These are phyloP conservation scores for Diaporthe sp. DNA, from an alignment of 2,329 filamentous ascomycete genomes.

Conservation along the genomic window DNA sequence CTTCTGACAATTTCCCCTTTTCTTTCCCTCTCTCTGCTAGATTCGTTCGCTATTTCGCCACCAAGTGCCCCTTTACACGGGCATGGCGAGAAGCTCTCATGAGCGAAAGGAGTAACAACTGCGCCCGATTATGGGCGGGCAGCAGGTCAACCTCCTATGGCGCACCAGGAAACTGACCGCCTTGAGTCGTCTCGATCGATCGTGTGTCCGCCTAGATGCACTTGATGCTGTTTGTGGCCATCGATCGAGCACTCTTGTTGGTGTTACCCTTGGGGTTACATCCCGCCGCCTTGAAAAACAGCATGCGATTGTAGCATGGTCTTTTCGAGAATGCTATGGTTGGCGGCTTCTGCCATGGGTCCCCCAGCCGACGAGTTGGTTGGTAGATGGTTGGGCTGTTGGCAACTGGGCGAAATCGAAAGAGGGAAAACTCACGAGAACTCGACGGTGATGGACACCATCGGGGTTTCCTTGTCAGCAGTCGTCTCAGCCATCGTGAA, in stretches of 20 bases:
- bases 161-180: neutral
- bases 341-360: neutral
- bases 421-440: slow-evolving; percentile 60
- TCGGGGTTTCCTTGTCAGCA: slow-evolving; percentile 40
- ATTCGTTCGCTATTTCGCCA: neutral
- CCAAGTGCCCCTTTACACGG: neutral
- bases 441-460: slow-evolving; percentile 70
- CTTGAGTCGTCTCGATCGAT: neutral
- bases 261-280: slow-evolving; percentile 7
- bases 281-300: neutral
- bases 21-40: neutral
- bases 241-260: neutral
- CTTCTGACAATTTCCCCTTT: neutral
- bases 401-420: neutral
- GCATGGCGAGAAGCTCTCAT: neutral
- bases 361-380: neutral
- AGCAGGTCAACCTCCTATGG: neutral
- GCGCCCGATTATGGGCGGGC: too few species aligned
- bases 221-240: neutral
- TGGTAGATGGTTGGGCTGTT: neutral
- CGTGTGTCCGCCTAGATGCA: neutral
- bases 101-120: too few species aligned
- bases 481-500: slow-evolving; percentile 30
- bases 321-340: slow-evolving; percentile 4
- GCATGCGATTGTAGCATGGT: slow-evolving; percentile 4